phyloP scores from a whole-genome alignment of 2,329 filamentous ascomycete species.

The Nothophaeocryptopus gaeumannii region DNA sequence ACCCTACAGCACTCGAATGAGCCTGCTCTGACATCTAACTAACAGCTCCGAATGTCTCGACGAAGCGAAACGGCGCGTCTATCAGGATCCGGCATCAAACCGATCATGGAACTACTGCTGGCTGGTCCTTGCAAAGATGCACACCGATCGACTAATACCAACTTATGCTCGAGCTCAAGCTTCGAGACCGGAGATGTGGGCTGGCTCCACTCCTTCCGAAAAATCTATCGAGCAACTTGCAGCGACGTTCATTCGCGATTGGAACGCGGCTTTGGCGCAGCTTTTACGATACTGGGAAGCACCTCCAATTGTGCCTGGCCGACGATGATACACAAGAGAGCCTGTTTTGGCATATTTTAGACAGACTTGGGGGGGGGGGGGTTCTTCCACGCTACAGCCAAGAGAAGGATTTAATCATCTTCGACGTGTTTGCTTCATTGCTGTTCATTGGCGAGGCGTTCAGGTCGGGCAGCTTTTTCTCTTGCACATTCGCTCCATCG shows the following conservation, averaged over 20 bases:
- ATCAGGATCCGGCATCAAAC: slow-evolving; percentile 62
- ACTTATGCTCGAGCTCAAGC: slow-evolving; percentile 62
- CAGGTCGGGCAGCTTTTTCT: neutral
- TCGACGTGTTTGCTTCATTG: neutral
- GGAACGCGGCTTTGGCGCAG: slow-evolving; percentile 61
- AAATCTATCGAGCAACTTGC: slow-evolving; percentile 60
- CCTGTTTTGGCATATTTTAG: too few relatives aligned
- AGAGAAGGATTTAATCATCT: neutral
- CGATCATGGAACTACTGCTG: slow-evolving; percentile 75
- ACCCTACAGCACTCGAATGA: neutral
- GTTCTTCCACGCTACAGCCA: neutral
- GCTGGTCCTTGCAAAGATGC: slow-evolving; percentile 66
- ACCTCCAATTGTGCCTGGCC: slow-evolving; percentile 43
- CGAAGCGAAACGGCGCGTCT: slow-evolving; percentile 64
- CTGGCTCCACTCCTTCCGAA: slow-evolving; percentile 53
- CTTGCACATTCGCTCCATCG: too few relatives aligned
- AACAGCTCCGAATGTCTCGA: slow-evolving; percentile 56
- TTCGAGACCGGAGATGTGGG: slow-evolving; percentile 67
- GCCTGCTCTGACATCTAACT: neutral
- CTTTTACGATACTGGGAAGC: slow-evolving; percentile 68
- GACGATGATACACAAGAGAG: too few relatives aligned
- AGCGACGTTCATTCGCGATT: slow-evolving; percentile 63
- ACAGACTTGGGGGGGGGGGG: too few relatives aligned
- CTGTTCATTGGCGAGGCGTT: neutral
- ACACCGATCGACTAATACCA: slow-evolving; percentile 59